Evolutionary conservation across 306 rosid genomes (phyloP).

Genomic region (Rosa lucieae): DNA sequence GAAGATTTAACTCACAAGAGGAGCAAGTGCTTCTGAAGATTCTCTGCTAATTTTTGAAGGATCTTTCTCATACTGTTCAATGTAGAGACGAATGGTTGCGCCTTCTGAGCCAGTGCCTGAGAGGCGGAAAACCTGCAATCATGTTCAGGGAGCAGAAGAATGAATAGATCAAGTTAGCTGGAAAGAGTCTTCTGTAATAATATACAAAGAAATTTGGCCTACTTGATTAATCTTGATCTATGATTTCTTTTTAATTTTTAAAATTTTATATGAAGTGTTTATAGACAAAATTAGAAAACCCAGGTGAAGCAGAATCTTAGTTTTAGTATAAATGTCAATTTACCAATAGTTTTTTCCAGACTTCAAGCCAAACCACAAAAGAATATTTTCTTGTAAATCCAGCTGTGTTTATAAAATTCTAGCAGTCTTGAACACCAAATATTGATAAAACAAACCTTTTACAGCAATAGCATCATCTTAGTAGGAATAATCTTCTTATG

Average conservation of each 20-base stretch:
- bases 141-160: conserved; percentile 17
- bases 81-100: conserved; percentile 93
- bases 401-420: neutral
- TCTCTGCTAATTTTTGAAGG: conserved; percentile 80
- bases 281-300: neutral
- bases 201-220: neutral
- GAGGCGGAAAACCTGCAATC: conserved; percentile 81
- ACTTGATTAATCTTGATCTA: neutral
- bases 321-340: neutral
- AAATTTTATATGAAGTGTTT: neutral
- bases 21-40: conserved; percentile 88
- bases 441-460: neutral
- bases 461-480: neutral
- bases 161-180: neutral
- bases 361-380: neutral
- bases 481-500: neutral
- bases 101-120: conserved; percentile 99
- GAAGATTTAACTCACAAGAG: conserved; percentile 63
- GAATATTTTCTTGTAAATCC: neutral
- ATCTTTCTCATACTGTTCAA: conserved; percentile 97
- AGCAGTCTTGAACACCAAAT: neutral
- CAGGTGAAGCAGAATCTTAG: neutral
- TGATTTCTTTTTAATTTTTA: too few species aligned
- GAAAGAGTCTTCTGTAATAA: neutral
- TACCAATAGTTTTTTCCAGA: neutral